Conservation (phyloP, 2,329 filamentous ascomycete species). For the Dactylellina sp. region DNA sequence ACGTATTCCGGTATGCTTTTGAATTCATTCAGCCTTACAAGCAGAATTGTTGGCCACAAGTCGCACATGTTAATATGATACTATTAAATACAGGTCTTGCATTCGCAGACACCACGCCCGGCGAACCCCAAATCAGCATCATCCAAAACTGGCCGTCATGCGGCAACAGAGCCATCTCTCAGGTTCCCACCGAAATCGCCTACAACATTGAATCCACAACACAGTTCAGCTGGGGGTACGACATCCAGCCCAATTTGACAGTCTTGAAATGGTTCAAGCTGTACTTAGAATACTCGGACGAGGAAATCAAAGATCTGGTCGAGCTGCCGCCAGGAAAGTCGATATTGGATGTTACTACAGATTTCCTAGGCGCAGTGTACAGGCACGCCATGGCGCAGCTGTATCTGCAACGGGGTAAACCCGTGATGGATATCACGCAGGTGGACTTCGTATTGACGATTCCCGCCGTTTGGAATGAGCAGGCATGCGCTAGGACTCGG, state of each 20-base stretch:
- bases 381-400: conserved; percentile 57
- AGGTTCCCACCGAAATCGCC: conserved; percentile 57
- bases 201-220: conserved; percentile 44
- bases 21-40: neutral
- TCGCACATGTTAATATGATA: too few species aligned
- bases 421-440: conserved; percentile 57
- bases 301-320: conserved; percentile 40
- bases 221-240: conserved; percentile 58
- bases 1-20: conserved; percentile 34
- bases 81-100: conserved; percentile 17
- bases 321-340: conserved; percentile 56
- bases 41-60: too few species aligned
- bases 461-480: conserved; percentile 83
- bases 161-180: conserved; percentile 54
- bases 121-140: conserved; percentile 55
- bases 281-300: conserved; percentile 56
- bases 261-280: conserved; percentile 59
- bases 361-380: conserved; percentile 57
- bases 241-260: conserved; percentile 53
- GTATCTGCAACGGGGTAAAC: conserved; percentile 44
- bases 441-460: conserved; percentile 84
- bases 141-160: conserved; percentile 58
- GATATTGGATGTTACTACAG: conserved; percentile 54
- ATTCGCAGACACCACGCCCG: conserved; percentile 50
- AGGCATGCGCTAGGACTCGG: conserved; percentile 42